Base-by-base conservation (phyloP, 2,329 filamentous ascomycete genomes). In the Diaporthe humulicola region DNA sequence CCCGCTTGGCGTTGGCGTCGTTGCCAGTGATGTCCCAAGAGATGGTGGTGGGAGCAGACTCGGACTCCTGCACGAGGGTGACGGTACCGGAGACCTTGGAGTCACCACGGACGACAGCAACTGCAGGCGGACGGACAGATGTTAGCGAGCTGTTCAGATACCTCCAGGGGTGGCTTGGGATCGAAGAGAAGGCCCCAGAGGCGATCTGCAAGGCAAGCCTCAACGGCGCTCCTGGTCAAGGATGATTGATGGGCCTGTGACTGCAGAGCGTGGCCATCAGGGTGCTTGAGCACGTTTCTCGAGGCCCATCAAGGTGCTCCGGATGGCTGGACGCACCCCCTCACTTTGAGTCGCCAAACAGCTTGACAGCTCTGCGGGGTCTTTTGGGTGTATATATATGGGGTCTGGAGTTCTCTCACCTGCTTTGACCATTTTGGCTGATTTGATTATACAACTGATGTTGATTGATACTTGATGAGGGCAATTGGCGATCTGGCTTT, bases 31-130 rank as follows among this genome's bases (percentile, higher is more conserved):
- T 95, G 87, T 98, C 92, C 93, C 94, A 99, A 83, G 93, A 91
- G 88, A 99, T 90, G 85, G 90, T 96, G 84, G 97, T 98, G 80
- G 93, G 92, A 81, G 91, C 87, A 81, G 88, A 91, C 90, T 98
- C 97, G 85, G 90, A 91, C 79, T 90, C 90, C 90, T 99, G 97
- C 90, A 98, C 95, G 87, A 99, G 98, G 88, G 92, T 93, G 84
- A 99, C 94, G 87, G 94, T 97, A 83, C 97, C 97, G 84, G 92
- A 89, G 90, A 99, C 89, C 90, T 96, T 98, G 87, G 95, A 95
- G 92, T 98, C 97, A 91, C 97, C 97, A 87, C 97, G 96, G 90
- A 99, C 88, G 86, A 98, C 95, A 88, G 94, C 94, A 89, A 98
- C 97, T 98, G 83, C 76, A 82, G 58, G 71, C 54, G 17, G 42